phyloP scores from a whole-genome alignment of 1,284 basidiomycete genomes.

The Papiliotrema nemorosa region DNA sequence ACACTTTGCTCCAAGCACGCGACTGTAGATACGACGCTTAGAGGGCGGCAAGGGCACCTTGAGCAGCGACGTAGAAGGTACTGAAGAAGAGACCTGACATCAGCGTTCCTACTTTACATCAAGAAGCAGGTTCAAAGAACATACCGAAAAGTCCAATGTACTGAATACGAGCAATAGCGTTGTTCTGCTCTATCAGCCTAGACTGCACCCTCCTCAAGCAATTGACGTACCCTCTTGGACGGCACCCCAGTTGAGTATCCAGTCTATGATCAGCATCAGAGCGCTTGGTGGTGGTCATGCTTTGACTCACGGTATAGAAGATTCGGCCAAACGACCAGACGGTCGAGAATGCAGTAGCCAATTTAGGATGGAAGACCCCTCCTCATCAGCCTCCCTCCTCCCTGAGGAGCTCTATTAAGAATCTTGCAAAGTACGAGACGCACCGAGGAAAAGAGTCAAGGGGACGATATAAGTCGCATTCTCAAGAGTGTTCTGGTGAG shows the following conservation, averaged over 20 bases:
- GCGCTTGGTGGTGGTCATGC: not conserved
- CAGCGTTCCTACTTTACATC: too few relatives aligned
- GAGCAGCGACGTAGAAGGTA: conserved; percentile 13
- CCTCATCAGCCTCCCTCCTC: not conserved
- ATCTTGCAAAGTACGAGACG: conserved; percentile 10
- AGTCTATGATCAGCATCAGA: conserved; percentile 6
- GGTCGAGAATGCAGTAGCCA: conserved; percentile 20
- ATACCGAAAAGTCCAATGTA: conserved; percentile 24
- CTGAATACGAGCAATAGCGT: conserved; percentile 14
- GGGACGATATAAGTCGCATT: conserved; percentile 27
- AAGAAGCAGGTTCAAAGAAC: conserved; percentile 5
- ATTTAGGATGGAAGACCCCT: conserved; percentile 38
- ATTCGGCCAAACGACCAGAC: conserved; percentile 28
- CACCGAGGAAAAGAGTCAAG: conserved; percentile 28
- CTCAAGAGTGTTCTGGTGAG: conserved; percentile 45
- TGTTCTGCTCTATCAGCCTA: conserved; percentile 11
- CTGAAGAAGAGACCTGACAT: conserved; percentile 20
- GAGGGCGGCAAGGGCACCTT: not conserved
- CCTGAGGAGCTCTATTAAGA: not conserved
- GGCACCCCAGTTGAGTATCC: conserved; percentile 31
- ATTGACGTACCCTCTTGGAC: conserved; percentile 14
- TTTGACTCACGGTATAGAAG: conserved; percentile 32
- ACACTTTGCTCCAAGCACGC: too few relatives aligned
- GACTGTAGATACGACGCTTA: too few relatives aligned
- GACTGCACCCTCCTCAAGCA: not conserved